Evolutionary conservation across 2,329 filamentous ascomycete genomes (phyloP).

Genomic region (Elsinoe fawcettii): DNA sequence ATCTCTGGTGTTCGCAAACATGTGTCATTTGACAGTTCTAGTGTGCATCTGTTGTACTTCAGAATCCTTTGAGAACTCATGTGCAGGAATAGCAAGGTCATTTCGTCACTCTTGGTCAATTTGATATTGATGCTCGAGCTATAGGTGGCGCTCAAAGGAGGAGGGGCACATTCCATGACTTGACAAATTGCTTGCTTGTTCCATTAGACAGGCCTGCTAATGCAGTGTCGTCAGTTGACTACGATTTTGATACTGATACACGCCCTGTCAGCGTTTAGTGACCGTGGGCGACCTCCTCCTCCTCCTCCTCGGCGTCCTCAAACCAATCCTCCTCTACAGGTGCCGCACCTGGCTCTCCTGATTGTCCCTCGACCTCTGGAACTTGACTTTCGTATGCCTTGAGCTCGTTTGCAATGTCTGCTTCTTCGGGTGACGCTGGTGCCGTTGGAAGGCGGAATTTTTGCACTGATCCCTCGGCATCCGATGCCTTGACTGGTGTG

Average conservation of each 20-base stretch:
- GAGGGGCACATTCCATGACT: background rate
- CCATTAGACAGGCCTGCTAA: conserved; percentile 4
- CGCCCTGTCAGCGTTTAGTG: conserved; percentile 2
- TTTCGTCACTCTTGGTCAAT: background rate
- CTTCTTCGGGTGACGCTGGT: conserved; percentile 84
- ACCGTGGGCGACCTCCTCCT: conserved; percentile 19
- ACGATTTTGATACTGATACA: conserved; percentile 9
- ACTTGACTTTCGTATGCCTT: conserved; percentile 90
- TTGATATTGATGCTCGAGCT: background rate
- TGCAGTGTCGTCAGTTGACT: conserved; percentile 9
- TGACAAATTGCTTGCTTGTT: background rate
- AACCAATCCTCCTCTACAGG: conserved; percentile 55
- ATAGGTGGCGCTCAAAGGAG: conserved; percentile 4
- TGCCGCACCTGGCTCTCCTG: conserved; percentile 54
- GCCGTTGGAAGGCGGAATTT: conserved; percentile 74
- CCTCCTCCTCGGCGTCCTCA: conserved; percentile 18
- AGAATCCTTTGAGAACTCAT: no score
- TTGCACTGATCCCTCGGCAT: conserved; percentile 84
- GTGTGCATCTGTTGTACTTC: no score
- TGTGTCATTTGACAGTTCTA: no score
- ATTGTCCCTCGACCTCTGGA: conserved; percentile 89
- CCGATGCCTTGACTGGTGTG: conserved; percentile 70
- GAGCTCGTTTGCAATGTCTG: conserved; percentile 82
- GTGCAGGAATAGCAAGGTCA: background rate
- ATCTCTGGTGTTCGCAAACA: no score